Evolutionary conservation across 108 stramenopile genomes (phyloP).

Genomic region (Conticribra weissflogii): DNA sequence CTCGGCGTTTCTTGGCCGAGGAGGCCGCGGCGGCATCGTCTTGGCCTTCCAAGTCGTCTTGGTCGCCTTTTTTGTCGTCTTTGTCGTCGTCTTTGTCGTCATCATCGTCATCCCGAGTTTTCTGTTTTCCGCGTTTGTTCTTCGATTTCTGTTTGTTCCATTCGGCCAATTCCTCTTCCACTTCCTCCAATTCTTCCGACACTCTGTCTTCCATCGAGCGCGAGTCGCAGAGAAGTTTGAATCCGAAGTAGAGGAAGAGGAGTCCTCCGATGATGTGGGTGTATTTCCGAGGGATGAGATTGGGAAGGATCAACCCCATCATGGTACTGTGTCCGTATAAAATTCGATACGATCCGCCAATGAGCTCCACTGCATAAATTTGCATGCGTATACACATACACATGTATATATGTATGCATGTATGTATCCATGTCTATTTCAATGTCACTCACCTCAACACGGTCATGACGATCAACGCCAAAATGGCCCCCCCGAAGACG

Average conservation of each 20-base stretch:
- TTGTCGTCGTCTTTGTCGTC: conserved; percentile 5
- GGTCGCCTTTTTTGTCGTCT: conserved; percentile 1
- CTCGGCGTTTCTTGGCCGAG: conserved; percentile 39
- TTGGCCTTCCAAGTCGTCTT: conserved; percentile 34
- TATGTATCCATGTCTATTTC: no score
- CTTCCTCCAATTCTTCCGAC: conserved; percentile 98
- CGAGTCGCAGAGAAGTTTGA: conserved; percentile 89
- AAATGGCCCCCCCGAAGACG: conserved; percentile 92
- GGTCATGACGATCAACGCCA: conserved; percentile 95
- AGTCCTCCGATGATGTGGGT: conserved; percentile 95
- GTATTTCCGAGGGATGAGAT: conserved; percentile 84
- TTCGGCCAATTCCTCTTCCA: conserved; percentile 91
- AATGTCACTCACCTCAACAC: conserved; percentile 74
- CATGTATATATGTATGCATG: no score
- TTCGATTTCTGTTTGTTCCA: conserved; percentile 59
- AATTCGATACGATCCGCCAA: no score
- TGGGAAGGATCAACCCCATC: conserved; percentile 95
- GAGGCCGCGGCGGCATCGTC: conserved; percentile 16
- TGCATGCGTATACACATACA: no score
- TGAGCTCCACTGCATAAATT: no score
- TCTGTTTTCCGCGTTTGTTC: conserved; percentile 41
- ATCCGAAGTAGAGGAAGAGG: conserved; percentile 98
- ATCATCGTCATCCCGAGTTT: not conserved
- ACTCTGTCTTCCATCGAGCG: conserved; percentile 84
- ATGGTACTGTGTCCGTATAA: conserved; percentile 41